Conservation (phyloP, 441 rosid species). For the Breynia disticha region DNA sequence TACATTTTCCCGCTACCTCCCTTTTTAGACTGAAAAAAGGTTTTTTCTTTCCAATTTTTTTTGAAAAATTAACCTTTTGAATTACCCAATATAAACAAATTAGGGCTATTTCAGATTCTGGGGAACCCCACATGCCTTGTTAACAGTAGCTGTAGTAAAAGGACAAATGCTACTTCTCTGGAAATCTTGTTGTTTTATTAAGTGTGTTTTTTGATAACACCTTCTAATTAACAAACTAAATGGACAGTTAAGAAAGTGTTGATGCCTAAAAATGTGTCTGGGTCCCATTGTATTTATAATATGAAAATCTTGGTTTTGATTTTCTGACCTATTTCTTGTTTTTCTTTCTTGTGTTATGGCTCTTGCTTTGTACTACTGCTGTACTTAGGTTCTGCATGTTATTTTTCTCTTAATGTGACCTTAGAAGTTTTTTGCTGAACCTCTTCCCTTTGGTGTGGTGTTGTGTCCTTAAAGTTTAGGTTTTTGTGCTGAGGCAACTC, state of each 20-base stretch:
- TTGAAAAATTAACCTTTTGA: background rate
- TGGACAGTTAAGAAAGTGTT: constrained; percentile 9
- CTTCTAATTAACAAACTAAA: constrained; percentile 5
- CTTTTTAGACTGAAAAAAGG: too few relatives aligned
- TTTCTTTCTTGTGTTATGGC: background rate
- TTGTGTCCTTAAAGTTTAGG: constrained; percentile 20
- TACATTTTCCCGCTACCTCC: constrained; percentile 30
- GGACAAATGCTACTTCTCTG: constrained; percentile 15
- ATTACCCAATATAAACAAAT: constrained; percentile 7
- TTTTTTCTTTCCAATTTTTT: too few relatives aligned
- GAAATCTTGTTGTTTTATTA: constrained; percentile 24
- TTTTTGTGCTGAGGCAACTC: constrained; percentile 20
- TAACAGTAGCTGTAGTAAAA: background rate
- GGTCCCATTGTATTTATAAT: constrained; percentile 27
- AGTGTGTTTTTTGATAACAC: constrained; percentile 16
- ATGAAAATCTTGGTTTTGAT: constrained; percentile 11
- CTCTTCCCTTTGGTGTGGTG: constrained; percentile 9
- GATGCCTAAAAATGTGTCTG: constrained; percentile 11
- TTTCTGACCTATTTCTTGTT: constrained; percentile 16
- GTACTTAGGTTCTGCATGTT: constrained; percentile 8
- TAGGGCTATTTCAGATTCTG: constrained; percentile 16
- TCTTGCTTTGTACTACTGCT: constrained; percentile 8
- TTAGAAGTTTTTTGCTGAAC: constrained; percentile 15
- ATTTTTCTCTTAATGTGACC: constrained; percentile 6
- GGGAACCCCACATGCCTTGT: constrained; percentile 4